A percentile compares a stretch with the other conserved stretches of the same genome.
Evolutionary conservation across 768 basidiomycete genomes (phyloP).

Genomic region (Phallus indusiatus): DNA sequence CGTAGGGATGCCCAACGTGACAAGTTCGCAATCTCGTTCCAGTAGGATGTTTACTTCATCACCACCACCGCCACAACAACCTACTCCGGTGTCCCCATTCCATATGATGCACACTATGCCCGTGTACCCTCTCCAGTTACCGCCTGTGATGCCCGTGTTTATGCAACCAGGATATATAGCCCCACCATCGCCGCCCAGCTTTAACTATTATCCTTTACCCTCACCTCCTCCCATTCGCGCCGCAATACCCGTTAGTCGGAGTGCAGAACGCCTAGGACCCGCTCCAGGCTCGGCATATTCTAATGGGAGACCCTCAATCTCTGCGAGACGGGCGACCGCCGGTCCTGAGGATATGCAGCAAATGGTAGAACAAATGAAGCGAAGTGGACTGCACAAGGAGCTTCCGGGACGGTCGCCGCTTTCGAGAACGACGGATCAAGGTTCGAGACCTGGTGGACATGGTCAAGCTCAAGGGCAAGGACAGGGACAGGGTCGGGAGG

Average conservation of each 20-base stretch:
- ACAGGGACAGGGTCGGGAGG: background rate
- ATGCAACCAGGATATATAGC: background rate
- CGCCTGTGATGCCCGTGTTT: background rate
- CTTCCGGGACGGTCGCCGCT: background rate
- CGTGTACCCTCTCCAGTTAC: background rate
- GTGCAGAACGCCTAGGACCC: background rate
- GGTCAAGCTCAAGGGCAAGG: no score
- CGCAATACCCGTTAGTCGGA: background rate
- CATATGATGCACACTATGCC: constrained; percentile 1
- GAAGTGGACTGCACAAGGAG: background rate
- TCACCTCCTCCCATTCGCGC: background rate
- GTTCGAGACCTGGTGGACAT: background rate
- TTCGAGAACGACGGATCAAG: background rate
- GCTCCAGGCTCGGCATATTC: background rate
- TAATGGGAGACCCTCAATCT: background rate
- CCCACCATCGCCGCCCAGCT: background rate
- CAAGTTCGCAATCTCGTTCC: background rate
- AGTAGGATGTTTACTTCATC: background rate
- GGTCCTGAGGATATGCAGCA: background rate
- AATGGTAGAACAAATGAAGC: background rate
- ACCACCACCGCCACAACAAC: background rate
- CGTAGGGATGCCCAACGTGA: background rate
- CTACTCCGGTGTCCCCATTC: background rate
- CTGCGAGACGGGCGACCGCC: background rate
- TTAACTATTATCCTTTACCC: background rate